A percentile compares a stretch with the other conserved stretches of the same genome.
Evolutionary conservation across 2,329 filamentous ascomycete genomes (phyloP).

Genomic region (Phaeosphaeriaceae sp.): DNA sequence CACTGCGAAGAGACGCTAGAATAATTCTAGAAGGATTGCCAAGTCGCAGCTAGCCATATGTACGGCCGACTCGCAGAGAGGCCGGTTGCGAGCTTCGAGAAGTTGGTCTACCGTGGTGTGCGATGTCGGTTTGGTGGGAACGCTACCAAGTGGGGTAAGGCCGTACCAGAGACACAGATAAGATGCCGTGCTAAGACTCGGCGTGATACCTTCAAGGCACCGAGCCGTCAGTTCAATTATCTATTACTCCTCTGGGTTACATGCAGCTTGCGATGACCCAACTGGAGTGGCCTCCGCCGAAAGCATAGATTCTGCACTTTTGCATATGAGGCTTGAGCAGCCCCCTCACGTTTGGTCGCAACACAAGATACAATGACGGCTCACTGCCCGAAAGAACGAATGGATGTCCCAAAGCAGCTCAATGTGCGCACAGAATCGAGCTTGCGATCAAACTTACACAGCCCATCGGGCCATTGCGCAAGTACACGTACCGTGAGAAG

Average conservation of each 20-base stretch:
- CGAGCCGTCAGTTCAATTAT: not conserved
- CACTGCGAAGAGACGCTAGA: conserved; percentile 1
- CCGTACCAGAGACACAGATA: not conserved
- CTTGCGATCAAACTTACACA: not conserved
- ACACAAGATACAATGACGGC: not conserved
- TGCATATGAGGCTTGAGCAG: not conserved
- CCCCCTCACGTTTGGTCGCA: not conserved
- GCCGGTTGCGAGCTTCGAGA: not conserved
- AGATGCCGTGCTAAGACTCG: not conserved
- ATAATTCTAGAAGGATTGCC: conserved; percentile 4
- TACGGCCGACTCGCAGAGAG: not conserved
- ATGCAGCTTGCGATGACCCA: not conserved
- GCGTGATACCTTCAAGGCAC: not conserved
- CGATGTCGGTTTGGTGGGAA: not conserved
- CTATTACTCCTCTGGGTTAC: not conserved
- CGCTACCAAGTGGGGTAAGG: not conserved
- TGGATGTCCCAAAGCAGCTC: not conserved
- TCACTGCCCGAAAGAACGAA: not conserved
- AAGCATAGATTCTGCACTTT: not conserved
- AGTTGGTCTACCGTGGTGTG: not conserved
- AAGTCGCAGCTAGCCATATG: conserved; percentile 2
- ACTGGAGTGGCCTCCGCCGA: not conserved
- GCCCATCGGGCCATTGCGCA: not conserved
- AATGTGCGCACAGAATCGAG: not conserved
- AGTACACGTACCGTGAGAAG: not conserved